Evolutionary conservation across 495 filamentous ascomycete genomes (phyloP), one percentile per base, ranked within the genome.

Genomic region (Penicillium waksmanii): DNA sequence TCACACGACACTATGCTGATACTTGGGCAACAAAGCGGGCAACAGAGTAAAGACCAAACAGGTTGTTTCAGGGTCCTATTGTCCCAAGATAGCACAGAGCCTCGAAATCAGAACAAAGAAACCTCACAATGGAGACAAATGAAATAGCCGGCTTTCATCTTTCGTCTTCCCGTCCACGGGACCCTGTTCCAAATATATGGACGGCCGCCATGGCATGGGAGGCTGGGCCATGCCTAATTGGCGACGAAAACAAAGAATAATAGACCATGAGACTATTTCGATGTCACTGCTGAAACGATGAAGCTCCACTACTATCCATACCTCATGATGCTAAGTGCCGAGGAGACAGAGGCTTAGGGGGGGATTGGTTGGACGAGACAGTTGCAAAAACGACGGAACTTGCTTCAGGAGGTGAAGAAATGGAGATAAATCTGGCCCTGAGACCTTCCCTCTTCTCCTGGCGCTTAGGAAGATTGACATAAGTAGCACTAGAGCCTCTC

Each of bases 361-460:
- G 15, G 42, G 51, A n/a, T 56, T 63, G 61, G 55, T 67, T 69
- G 64, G 67, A 10, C 51, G 54, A 54, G 51, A 57, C n/a, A 51
- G 43, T 61, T 60, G 53, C 25, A 56, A 38, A 56, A 36, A 25
- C 53, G 46, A 50, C 51, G 57, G 51, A 61, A 11, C 17, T 51
- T 62, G 59, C 43, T 44, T 48, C 34, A 61, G 47, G 43, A 50
- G 38, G 46, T 35, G 33, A 38, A 51, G 27, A 42, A 13, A 31
- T 49, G 52, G 50, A 43, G 62, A 56, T 60, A 55, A 58, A 59
- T 62, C 62, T 62, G 43, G 43, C 18, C 50, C 50, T 61, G 63
- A 66, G 60, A 63, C 65, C 47, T 50, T 44, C 47, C 51, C 58
- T 13, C 25, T 56, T 18, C 63, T 63, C 61, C 64, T 69, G 66